These are phyloP conservation scores for Solanum infundibuliforme DNA, from an alignment of 257 asterid species.

Conservation along the genomic window DNA sequence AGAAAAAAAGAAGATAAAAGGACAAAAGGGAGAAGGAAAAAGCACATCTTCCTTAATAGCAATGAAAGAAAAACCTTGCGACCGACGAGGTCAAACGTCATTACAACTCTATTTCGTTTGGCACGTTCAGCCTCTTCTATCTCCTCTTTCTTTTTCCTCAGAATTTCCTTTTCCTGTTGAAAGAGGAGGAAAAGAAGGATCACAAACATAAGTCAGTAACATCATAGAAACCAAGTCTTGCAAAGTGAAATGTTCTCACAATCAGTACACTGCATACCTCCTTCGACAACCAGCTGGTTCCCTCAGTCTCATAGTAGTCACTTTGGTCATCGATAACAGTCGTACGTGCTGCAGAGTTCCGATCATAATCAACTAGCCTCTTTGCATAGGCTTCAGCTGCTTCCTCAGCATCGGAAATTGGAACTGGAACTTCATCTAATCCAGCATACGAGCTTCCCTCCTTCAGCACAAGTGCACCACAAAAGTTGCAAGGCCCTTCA, in stretches of 20 bases:
- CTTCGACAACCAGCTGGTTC: constrained; percentile 69
- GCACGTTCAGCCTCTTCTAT: constrained; percentile 78
- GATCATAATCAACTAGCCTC: constrained; percentile 94
- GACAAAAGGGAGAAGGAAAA: not conserved
- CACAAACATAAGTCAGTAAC: not conserved
- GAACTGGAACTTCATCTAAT: constrained; percentile 40
- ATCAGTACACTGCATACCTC: constrained; percentile 36
- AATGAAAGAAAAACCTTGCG: constrained; percentile 56
- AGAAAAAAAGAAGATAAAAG: not conserved
- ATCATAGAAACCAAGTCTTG: not conserved
- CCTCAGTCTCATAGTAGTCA: constrained; percentile 87
- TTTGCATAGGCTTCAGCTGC: constrained; percentile 88
- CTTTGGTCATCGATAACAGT: constrained; percentile 95
- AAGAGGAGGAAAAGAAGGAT: not conserved
- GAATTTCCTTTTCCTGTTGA: constrained; percentile 76
- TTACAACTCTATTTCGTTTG: constrained; percentile 54
- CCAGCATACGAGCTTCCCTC: constrained; percentile 94
- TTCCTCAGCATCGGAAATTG: constrained; percentile 58
- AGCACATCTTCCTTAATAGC: not conserved
- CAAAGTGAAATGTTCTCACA: not conserved
- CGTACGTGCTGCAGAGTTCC: constrained; percentile 96
- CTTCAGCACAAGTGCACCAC: constrained; percentile 83
- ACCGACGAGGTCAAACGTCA: constrained; percentile 88
- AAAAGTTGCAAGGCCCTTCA: constrained; percentile 87
- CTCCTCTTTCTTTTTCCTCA: constrained; percentile 70